Conservation (phyloP, 768 basidiomycete species). For the Suillus decipiens region DNA sequence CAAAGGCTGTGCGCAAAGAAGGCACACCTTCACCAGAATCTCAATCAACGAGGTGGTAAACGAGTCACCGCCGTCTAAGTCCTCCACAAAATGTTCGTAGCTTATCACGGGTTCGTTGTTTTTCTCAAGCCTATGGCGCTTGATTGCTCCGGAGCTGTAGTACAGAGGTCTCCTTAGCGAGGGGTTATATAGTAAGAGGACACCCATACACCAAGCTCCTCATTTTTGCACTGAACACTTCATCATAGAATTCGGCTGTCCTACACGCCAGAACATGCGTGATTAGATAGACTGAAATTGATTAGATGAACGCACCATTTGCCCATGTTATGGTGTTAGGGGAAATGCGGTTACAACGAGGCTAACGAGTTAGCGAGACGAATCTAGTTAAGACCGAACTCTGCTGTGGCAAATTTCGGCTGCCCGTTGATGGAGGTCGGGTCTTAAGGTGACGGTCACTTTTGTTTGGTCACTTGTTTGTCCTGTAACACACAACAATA, state of each 20-base stretch:
- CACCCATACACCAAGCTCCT: slow-evolving; percentile 71
- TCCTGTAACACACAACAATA: slow-evolving; percentile 14
- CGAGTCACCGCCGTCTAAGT: slow-evolving; percentile 76
- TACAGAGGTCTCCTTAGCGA: slow-evolving; percentile 8
- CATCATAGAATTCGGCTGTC: slow-evolving; percentile 73
- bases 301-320: slow-evolving; percentile 53
- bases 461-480: slow-evolving; percentile 21
- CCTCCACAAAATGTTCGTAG: slow-evolving; percentile 75
- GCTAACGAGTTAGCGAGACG: slow-evolving; percentile 21
- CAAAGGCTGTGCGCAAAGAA: neutral
- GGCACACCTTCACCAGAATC: slow-evolving; percentile 74
- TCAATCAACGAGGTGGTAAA: slow-evolving; percentile 78
- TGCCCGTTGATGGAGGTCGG: slow-evolving; percentile 12
- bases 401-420: slow-evolving; percentile 12
- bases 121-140: slow-evolving; percentile 66
- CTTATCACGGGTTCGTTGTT: slow-evolving; percentile 58
- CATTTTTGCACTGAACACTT: slow-evolving; percentile 73
- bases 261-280: slow-evolving; percentile 37
- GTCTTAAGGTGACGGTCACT: slow-evolving; percentile 14
- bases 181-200: slow-evolving; percentile 2
- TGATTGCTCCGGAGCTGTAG: slow-evolving; percentile 69
- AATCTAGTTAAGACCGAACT: slow-evolving; percentile 4
- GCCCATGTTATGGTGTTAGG: slow-evolving; percentile 50
- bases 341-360: slow-evolving; percentile 25
- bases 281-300: slow-evolving; percentile 7